phyloP scores from a whole-genome alignment of 176 grass and related monocot species.

The Dendrocalamus sinicus region DNA sequence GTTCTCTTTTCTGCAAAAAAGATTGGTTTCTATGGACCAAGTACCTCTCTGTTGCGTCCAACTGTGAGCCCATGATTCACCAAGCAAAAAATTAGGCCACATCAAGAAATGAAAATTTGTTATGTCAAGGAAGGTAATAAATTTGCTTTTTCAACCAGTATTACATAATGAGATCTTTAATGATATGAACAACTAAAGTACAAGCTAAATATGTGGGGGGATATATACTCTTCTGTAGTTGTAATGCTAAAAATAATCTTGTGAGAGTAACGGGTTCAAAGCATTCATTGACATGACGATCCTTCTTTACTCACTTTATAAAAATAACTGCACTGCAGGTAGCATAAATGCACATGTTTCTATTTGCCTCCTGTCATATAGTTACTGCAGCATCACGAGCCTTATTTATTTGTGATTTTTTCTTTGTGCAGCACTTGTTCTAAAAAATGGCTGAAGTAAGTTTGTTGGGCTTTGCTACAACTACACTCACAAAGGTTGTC shows the following conservation, averaged over 20 bases:
- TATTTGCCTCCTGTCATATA: not conserved
- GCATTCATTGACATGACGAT: too few relatives aligned
- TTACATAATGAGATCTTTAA: not conserved
- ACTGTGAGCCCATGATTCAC: not conserved
- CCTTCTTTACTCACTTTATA: not conserved
- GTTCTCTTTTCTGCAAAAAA: not conserved
- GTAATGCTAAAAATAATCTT: not conserved
- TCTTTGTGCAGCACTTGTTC: not conserved
- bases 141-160: not conserved
- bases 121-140: not conserved
- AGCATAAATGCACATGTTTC: not conserved
- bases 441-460: not conserved
- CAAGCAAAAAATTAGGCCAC: not conserved
- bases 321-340: not conserved
- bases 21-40: not conserved
- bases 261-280: not conserved
- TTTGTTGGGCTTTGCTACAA: not conserved
- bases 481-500: not conserved
- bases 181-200: not conserved
- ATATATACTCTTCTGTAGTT: not conserved
- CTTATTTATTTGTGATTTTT: slow-evolving; percentile 5
- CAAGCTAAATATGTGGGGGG: not conserved
- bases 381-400: not conserved
- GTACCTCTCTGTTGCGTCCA: not conserved
- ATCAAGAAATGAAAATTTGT: not conserved